Evolutionary conservation across 257 asterid genomes (phyloP), one percentile per base, ranked within the genome.

Genomic region (Cinchona pubescens): DNA sequence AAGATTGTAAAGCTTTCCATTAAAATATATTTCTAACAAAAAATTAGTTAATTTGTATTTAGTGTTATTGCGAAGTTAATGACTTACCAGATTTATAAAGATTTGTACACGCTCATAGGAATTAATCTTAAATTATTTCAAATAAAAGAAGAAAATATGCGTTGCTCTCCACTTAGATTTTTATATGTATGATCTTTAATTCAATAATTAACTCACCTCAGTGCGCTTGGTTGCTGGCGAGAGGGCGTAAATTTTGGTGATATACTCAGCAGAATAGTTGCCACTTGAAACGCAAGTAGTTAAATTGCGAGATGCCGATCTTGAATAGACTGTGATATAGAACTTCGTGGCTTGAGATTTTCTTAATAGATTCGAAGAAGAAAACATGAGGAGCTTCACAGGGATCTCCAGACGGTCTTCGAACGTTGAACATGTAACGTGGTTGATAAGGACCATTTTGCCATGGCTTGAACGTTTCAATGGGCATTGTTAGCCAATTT

Each of bases 381-480:
- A 86, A 90, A 1, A 82, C 18, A 23, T 90, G 91, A 5, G 96
- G 96, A 21, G 86, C 81, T 19, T 82, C 83, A 75, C 96, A 90
- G 0, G 91, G 79, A 60, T 80, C 84, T 7, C 21, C 5, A 1
- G 82, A 74, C 21, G 81, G 82, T 35, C n/a, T 35, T 29, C 96
- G 86, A 21, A 91, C 86, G 74, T 90, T 85, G 83, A 90, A 88
- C 96, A 88, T 88, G 78, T 79, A 88, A 42, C 75, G 71, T n/a
- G 92, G 89, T 0, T 82, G 87, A 40, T 40, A 29, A 0, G 85
- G 82, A 45, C 60, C 65, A 1, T 38, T 46, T 32, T 14, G 32
- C 94, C 94, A 89, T 0, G 86, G 45, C 27, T 72, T 70, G 46
- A 88, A 88, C 0, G 93, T 88, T 73, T 90, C 90, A 18, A 90